phyloP scores from a whole-genome alignment of 2,329 filamentous ascomycete species.

The Fusarium sororula region DNA sequence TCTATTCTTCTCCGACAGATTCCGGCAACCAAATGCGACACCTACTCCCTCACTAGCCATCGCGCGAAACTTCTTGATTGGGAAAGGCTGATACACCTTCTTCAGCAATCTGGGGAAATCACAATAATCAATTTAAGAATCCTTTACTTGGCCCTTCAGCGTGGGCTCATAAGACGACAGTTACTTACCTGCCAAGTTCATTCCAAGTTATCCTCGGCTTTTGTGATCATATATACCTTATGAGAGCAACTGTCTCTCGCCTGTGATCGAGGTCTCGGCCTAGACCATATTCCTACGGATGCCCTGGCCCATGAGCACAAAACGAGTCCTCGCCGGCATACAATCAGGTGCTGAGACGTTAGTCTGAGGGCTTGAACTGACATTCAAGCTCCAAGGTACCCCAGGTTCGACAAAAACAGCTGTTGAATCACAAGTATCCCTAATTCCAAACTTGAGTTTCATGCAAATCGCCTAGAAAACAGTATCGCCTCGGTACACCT shows the following conservation, averaged over 20 bases:
- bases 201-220: neutral
- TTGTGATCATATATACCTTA: neutral
- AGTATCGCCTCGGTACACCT: constrained; percentile 31
- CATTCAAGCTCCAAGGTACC: neutral
- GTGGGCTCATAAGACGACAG: neutral
- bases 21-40: neutral
- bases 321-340: neutral
- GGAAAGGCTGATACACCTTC: neutral
- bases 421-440: neutral
- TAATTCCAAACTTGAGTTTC: too few relatives aligned
- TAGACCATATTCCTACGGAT: neutral
- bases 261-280: neutral
- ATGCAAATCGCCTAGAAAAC: constrained; percentile 10
- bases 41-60: neutral
- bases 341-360: neutral
- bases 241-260: neutral
- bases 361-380: too few relatives aligned
- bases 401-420: too few relatives aligned
- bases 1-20: constrained; percentile 9
- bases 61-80: neutral
- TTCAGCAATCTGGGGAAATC: neutral
- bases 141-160: neutral
- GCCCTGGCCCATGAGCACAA: neutral
- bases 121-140: neutral
- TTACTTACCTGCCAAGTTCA: neutral